Evolutionary conservation across 768 basidiomycete genomes (phyloP), one percentile per base, ranked within the genome.

Genomic region (Sistotremastrum suecicum): DNA sequence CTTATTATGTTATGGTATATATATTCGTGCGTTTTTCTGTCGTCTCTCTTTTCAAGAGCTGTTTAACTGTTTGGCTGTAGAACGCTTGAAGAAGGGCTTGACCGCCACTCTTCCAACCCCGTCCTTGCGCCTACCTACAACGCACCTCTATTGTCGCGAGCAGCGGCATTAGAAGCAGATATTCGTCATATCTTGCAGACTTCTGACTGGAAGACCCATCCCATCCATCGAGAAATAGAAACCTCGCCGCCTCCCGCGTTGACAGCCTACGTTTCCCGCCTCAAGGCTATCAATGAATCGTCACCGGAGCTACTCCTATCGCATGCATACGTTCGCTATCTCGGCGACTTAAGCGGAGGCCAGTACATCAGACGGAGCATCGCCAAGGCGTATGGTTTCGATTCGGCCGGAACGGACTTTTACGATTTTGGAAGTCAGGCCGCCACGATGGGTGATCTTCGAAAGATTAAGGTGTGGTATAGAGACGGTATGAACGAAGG

Each of bases 311-410:
- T 67, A 5, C 71, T 89, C 5, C 69, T 88, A 5, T 79, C 84
- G 0, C 86, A 88, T 59, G 69, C 84, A 1, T 87, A 87, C 55
- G 80, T 85, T n/a, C 72, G 83, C 34, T 87, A 87, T 60, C 70
- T 87, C 33, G 85, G 83, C 41, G 84, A 88, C 58, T 66, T 87
- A 33, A 81, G 78, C 39, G 84, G 85, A 4, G 85, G 86, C 1
- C 85, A 87, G 63, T 65, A 71, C 48, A 76, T 87, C 54, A 67
- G 76, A 28, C 66, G 73, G 37, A 67, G 66, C 34, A 58, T 86
- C n/a, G 68, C 69, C 10, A 80, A 81, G 58, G 74, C 80, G 9
- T 88, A 86, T 55, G 67, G 60, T 8, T 68, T 87, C 2, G 54
- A 57, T 8, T 75, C 70, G 1, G 51, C 67, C n/a, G 81, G 82